These are phyloP conservation scores for Ophiocordyceps sinensis DNA, from an alignment of 2,329 filamentous ascomycete genomes.

Conservation along the genomic window DNA sequence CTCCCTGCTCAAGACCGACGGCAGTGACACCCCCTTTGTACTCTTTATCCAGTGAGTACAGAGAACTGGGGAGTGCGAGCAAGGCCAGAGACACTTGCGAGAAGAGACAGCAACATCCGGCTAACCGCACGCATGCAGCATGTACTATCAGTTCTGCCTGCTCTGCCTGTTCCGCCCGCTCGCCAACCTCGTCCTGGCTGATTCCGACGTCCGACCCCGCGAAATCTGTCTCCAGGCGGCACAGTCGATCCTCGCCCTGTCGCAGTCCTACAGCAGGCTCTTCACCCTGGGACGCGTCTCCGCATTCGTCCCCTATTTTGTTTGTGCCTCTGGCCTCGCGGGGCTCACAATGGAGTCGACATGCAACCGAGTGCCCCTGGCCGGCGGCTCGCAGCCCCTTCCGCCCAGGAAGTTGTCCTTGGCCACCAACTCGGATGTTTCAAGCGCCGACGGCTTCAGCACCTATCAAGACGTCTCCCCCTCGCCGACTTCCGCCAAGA, in stretches of 20 bases:
- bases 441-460: background rate
- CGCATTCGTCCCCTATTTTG: constrained; percentile 5
- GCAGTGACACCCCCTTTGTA: constrained; percentile 4
- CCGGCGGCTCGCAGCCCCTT: background rate
- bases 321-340: constrained; percentile 4
- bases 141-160: constrained; percentile 8
- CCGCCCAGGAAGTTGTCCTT: background rate
- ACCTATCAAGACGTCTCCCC: background rate
- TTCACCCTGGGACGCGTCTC: constrained; percentile 7
- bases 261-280: constrained; percentile 7
- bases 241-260: constrained; percentile 4
- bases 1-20: background rate
- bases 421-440: background rate
- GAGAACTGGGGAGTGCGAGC: too few species aligned
- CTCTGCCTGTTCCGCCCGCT: constrained; percentile 5
- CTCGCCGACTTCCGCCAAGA: background rate
- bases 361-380: background rate
- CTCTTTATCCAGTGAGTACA: constrained; percentile 6
- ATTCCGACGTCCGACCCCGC: constrained; percentile 1
- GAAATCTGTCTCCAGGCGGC: constrained; percentile 4
- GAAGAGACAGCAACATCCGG: too few species aligned
- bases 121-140: constrained; percentile 1
- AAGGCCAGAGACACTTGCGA: too few species aligned
- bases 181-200: background rate
- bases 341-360: background rate